Evolutionary conservation across 192 early-diverging fungal genomes (phyloP).

Genomic region (Coemansia pectinata): DNA sequence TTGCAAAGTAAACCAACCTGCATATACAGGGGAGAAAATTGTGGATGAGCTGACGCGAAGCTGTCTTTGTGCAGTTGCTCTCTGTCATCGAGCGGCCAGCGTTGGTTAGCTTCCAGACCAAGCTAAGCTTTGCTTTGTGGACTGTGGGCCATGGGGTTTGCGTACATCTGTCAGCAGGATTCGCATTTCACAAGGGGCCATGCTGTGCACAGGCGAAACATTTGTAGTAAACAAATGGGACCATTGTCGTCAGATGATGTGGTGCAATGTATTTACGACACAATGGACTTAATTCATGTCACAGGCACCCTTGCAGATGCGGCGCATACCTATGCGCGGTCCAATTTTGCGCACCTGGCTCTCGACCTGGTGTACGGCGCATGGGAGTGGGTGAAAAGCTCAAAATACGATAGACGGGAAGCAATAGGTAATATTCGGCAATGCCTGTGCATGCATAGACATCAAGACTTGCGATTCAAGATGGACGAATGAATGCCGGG

Average conservation of each 20-base stretch:
- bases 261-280: background rate
- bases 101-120: background rate
- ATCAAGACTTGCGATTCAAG: background rate
- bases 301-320: background rate
- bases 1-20: background rate
- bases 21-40: background rate
- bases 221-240: background rate
- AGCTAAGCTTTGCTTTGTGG: background rate
- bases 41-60: background rate
- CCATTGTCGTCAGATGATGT: background rate
- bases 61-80: background rate
- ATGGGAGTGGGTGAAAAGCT: background rate
- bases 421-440: background rate
- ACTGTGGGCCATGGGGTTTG: background rate
- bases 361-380: background rate
- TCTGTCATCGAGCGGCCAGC: background rate
- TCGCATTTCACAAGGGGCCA: background rate
- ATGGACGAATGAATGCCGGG: background rate
- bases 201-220: background rate
- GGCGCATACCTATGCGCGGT: background rate
- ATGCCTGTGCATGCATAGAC: background rate
- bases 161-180: background rate
- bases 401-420: background rate
- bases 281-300: conserved; percentile 11
- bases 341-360: background rate